phyloP scores from a whole-genome alignment of 2,329 filamentous ascomycete genomes.

The Aspergillus brunneoviolaceus region DNA sequence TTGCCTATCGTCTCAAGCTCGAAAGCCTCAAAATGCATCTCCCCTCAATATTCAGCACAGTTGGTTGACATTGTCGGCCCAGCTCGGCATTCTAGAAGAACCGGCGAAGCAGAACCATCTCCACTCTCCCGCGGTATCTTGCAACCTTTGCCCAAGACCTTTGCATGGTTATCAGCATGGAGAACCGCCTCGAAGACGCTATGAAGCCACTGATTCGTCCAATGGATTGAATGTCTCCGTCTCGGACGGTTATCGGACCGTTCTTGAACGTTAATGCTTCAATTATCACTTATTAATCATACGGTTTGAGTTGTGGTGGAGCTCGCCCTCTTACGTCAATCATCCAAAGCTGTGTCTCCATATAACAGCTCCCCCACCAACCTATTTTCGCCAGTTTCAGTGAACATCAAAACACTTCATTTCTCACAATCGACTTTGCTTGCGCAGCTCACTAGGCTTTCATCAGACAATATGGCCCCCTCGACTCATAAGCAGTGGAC shows the following conservation, averaged over 20 bases:
- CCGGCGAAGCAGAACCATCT: neutral
- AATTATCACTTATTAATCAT: slow-evolving; percentile 2
- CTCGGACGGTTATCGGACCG: neutral
- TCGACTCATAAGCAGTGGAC: slow-evolving; percentile 57
- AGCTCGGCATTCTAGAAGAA: neutral
- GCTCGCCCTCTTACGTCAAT: slow-evolving; percentile 14
- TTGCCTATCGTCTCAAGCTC: no score
- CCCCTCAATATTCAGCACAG: neutral
- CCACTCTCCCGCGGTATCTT: neutral
- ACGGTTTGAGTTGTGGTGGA: neutral
- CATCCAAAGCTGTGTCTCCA: neutral
- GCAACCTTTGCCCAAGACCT: neutral
- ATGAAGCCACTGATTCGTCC: neutral
- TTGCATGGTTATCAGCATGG: neutral
- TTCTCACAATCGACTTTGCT: neutral
- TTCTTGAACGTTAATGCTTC: neutral
- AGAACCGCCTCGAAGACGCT: neutral
- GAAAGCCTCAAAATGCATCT: neutral
- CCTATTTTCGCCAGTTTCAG: neutral
- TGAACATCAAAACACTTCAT: neutral
- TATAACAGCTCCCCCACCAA: neutral
- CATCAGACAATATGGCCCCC: slow-evolving; percentile 22
- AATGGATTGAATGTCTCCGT: neutral
- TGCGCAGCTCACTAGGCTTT: neutral
- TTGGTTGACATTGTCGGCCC: neutral